Evolutionary conservation across 2,329 filamentous ascomycete genomes (phyloP).

Genomic region (Cordyceps cateniannulata): DNA sequence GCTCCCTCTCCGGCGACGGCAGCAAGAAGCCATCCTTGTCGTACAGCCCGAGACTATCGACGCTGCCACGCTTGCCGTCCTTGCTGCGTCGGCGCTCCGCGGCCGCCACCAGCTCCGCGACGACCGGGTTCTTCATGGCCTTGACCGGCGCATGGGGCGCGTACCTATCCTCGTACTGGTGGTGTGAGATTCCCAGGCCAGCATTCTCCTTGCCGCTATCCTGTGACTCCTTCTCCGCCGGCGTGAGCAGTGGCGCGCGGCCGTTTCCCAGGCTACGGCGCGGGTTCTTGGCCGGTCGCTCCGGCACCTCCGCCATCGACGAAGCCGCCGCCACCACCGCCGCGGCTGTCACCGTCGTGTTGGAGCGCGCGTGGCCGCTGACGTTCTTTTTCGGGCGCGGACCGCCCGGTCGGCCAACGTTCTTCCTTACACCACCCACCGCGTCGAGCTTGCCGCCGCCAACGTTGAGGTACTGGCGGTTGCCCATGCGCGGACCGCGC

Average conservation of each 20-base stretch:
- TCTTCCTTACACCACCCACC: background rate
- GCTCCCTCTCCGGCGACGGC: constrained; percentile 32
- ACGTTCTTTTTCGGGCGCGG: background rate
- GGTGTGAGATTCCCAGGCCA: constrained; percentile 7
- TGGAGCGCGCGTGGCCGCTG: background rate
- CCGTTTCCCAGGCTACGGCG: constrained; percentile 11
- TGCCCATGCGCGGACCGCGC: constrained; percentile 26
- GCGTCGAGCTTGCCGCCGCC: background rate
- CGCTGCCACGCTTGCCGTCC: constrained; percentile 21
- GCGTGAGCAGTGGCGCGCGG: background rate
- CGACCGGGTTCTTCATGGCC: constrained; percentile 18
- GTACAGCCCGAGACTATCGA: constrained; percentile 37
- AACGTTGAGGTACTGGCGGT: constrained; percentile 41
- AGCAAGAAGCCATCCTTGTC: constrained; percentile 41
- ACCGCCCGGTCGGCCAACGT: constrained; percentile 11
- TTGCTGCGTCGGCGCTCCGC: constrained; percentile 18
- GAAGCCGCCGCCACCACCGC: background rate
- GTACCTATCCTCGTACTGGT: background rate
- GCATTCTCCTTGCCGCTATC: constrained; percentile 8
- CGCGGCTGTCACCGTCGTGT: background rate
- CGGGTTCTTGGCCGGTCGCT: constrained; percentile 12
- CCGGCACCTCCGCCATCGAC: background rate
- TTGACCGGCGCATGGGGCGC: background rate
- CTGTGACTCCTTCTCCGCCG: background rate
- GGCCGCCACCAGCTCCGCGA: constrained; percentile 22